Conservation (phyloP, 306 rosid genomes). For the Pueraria montana region DNA sequence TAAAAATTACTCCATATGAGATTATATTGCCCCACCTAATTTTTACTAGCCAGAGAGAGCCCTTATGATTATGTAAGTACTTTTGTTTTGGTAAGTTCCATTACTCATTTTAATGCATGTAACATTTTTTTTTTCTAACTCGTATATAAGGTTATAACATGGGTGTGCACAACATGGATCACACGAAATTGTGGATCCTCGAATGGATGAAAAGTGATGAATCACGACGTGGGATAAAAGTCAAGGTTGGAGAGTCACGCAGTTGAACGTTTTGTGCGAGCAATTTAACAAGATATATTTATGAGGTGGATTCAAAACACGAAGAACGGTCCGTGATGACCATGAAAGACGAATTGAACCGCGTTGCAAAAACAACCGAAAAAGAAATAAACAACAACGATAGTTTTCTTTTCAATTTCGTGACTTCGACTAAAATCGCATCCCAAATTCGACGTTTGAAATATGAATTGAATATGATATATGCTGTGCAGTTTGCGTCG, state of each 20-base stretch:
- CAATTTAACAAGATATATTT: background rate
- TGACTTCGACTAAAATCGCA: slow-evolving; percentile 9
- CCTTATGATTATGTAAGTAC: too few relatives aligned
- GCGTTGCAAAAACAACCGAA: slow-evolving; percentile 47
- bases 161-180: background rate
- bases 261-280: slow-evolving; percentile 34
- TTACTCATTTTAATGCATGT: too few relatives aligned
- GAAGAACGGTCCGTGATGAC: background rate
- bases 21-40: too few relatives aligned
- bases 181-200: background rate
- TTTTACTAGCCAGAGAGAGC: too few relatives aligned
- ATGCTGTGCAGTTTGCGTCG: background rate
- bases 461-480: slow-evolving; percentile 20
- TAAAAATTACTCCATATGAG: too few relatives aligned
- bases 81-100: too few relatives aligned
- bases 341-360: slow-evolving; percentile 29
- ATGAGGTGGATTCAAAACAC: background rate
- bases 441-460: slow-evolving; percentile 3
- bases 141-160: too few relatives aligned
- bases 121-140: too few relatives aligned
- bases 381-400: background rate
- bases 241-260: slow-evolving; percentile 44
- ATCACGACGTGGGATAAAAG: slow-evolving; percentile 5
- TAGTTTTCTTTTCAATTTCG: slow-evolving; percentile 22
- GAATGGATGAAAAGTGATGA: background rate